Evolutionary conservation across 257 asterid species (phyloP).

Genomic region (Scutellaria barbata): DNA sequence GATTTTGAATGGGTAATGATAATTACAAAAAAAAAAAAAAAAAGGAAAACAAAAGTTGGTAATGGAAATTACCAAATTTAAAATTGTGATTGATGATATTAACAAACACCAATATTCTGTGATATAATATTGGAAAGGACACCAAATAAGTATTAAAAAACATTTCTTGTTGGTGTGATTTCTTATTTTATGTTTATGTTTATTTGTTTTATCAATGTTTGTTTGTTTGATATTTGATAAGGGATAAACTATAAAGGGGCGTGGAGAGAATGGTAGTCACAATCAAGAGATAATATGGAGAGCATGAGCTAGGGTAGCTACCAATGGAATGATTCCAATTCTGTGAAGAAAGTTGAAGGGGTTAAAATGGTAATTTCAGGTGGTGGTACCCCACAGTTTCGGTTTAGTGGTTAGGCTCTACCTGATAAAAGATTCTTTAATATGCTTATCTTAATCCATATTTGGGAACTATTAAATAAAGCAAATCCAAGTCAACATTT

Average conservation of each 20-base stretch:
- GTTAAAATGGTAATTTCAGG: conserved; percentile 14
- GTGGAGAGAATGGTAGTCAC: conserved; percentile 36
- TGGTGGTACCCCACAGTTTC: background rate
- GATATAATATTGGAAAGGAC: too few relatives aligned
- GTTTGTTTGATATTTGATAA: too few relatives aligned
- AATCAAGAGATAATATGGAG: conserved; percentile 20
- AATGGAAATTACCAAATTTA: too few relatives aligned
- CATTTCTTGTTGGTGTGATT: too few relatives aligned
- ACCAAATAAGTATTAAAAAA: too few relatives aligned
- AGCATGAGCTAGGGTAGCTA: conserved; percentile 19
- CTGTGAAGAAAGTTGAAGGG: too few relatives aligned
- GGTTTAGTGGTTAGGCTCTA: conserved; percentile 11
- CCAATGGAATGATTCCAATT: conserved; percentile 10
- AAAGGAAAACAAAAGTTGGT: too few relatives aligned
- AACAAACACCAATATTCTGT: too few relatives aligned
- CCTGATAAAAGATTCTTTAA: background rate
- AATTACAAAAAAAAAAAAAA: too few relatives aligned
- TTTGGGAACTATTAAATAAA: conserved; percentile 4
- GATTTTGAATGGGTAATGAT: too few relatives aligned
- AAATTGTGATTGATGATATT: too few relatives aligned
- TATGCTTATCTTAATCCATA: background rate
- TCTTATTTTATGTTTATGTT: background rate
- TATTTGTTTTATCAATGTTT: background rate
- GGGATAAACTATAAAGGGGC: too few relatives aligned
- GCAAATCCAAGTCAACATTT: conserved; percentile 24